Evolutionary conservation across 441 rosid genomes (phyloP).

Genomic region (Euphorbia corollata): DNA sequence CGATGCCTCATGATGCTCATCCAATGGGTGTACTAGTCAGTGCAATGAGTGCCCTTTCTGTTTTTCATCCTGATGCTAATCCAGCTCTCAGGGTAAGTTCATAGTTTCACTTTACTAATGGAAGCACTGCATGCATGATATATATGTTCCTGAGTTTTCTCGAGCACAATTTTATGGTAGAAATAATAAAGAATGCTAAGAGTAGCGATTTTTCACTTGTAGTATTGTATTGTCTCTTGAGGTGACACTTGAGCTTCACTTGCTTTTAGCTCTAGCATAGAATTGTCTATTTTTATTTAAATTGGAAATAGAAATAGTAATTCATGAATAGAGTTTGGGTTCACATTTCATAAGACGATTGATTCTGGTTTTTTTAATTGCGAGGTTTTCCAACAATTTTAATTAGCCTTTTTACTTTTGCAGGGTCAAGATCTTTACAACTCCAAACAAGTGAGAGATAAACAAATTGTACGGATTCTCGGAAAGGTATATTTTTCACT

Average conservation of each 20-base stretch:
- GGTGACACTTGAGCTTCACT: neutral
- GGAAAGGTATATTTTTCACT: constrained; percentile 55
- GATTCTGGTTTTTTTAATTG: neutral
- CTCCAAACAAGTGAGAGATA: constrained; percentile 87
- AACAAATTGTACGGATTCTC: constrained; percentile 85
- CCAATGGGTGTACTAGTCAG: constrained; percentile 97
- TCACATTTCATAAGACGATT: neutral
- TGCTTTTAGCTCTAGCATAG: neutral
- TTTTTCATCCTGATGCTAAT: constrained; percentile 97
- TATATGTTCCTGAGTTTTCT: neutral
- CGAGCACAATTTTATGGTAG: neutral
- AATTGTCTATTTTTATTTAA: neutral
- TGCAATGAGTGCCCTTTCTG: constrained; percentile 92
- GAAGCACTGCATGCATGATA: neutral
- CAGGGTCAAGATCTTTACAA: constrained; percentile 84
- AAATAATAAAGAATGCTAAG: neutral
- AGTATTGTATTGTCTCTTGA: neutral
- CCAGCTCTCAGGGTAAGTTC: constrained; percentile 86
- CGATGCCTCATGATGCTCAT: constrained; percentile 99
- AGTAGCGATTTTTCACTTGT: neutral
- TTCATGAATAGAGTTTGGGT: neutral
- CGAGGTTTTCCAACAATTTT: neutral
- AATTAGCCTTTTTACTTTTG: constrained; percentile 15
- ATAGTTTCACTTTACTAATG: constrained; percentile 3
- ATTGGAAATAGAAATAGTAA: neutral